Evolutionary conservation across 1,284 basidiomycete species (phyloP).

Genomic region (Boletellus deceptivus): DNA sequence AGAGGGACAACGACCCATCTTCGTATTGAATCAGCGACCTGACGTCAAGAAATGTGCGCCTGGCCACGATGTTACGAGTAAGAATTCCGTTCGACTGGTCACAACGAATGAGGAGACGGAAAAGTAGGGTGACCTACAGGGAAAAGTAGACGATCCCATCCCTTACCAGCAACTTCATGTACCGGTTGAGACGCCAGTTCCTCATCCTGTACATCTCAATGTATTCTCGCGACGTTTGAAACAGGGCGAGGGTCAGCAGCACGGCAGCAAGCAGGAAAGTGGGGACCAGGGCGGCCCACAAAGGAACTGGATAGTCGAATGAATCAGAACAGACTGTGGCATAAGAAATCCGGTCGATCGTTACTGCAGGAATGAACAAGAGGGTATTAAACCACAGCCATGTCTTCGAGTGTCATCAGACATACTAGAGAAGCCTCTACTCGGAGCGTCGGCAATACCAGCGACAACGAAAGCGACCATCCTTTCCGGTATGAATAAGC

Average conservation of each 20-base stretch:
- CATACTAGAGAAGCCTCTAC: background rate
- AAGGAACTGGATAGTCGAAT: background rate
- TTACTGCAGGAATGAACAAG: background rate
- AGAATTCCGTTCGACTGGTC: background rate
- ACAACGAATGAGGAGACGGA: background rate
- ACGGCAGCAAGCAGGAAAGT: background rate
- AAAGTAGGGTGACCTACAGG: background rate
- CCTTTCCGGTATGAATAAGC: background rate
- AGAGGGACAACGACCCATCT: no score
- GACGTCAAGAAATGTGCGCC: background rate
- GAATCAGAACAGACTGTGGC: background rate
- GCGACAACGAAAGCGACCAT: background rate
- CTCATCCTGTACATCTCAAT: background rate
- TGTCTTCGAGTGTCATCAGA: background rate
- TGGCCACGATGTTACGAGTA: background rate
- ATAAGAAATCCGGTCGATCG: background rate
- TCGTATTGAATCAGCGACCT: background rate
- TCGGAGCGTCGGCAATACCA: background rate
- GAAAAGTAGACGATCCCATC: background rate
- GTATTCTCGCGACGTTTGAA: background rate
- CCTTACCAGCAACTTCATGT: background rate
- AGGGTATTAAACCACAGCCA: background rate
- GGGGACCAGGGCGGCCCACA: background rate
- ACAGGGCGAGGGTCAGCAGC: background rate
- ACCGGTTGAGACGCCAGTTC: background rate